Evolutionary conservation across 1,139 yeast genomes (phyloP), one percentile per base, ranked within the genome.

Genomic region (Magnusiomyces sp.): DNA sequence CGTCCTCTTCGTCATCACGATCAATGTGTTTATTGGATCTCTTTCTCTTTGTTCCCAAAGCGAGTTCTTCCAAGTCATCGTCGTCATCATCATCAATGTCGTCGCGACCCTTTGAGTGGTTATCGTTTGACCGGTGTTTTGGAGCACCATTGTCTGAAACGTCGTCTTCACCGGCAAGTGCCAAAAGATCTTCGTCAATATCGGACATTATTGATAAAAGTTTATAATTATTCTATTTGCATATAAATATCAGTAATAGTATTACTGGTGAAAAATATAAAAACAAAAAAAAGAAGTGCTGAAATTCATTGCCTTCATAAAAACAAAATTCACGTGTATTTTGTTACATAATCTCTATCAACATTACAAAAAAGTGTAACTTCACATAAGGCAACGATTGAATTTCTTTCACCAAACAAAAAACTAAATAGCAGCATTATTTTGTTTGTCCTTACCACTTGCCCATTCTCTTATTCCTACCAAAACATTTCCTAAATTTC

Each of bases 181-280:
- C 96, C 64, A 89, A 76, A 68, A 88, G 79, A 74, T 88, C 96
- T 64, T 88, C 96, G 51, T 66, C 70, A 29, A 58, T 43, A 42
- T 64, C 66, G 31, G 67, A 60, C 65, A 63, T 62, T 7, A 37
- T 50, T 13, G 19, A 4, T 20, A n/a, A 23, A n/a, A 32, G 9
- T 29, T 29, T 17, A n/a, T n/a, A 20, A 17, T 38, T 13, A n/a
- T 38, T 13, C 11, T 10, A 5, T 5, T 37, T 37, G 40, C 5
- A 6, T n/a, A 10, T 37, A 10, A 17, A 37, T 6, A 37, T 3
- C 5, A 10, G 5, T 5, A 34, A 34, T n/a, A n/a, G 37, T 34
- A 14, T 34, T 13, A 5, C 9, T 5, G 37, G 5, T 34, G 37
- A 34, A 34, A 34, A 34, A 34, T 34, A 34, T 5, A 34, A 14